Base-by-base conservation (phyloP, 768 basidiomycete genomes). In the Lepiota venenata region DNA sequence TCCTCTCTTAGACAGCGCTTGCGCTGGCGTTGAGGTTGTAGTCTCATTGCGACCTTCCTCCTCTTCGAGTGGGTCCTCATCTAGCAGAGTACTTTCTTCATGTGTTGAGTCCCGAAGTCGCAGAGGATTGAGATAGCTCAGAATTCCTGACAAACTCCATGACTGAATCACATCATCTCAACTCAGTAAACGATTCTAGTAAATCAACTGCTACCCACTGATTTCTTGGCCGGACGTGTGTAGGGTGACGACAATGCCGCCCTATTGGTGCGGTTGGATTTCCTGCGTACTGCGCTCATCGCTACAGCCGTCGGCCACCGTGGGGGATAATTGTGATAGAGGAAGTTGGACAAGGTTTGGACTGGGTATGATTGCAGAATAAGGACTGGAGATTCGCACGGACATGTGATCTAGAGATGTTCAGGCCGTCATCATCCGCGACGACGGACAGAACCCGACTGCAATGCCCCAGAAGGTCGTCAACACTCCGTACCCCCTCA, bases 401-500 rank as follows among this genome's bases (percentile, higher is more conserved):
- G 3, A 7, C 73, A 74, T 70, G 69, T 74, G 56, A 47, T 15
- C 20, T 10, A 36, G 21, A 16, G 21, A 4, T 22, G 36, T 36
- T 47, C 39, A 36, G 50, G 55, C 63, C 64, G 64, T 64, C 67
- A 64, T 66, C 63, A 62, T 65, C 66, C 67, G 62, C 60, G 55
- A 65, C 65, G 58, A 59, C 61, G 58, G 60, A 46, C 39, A 39
- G 32, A 53, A 45, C 50, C 35, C 41, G 22, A 48, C 55, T 50
- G 72, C 68, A 57, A 80, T 81, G 80, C 79, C 82, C 47, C 67
- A 70, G 57, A 79, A 78, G 66, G 66, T 74, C 55, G 69, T 77
- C 51, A 66, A 74, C 64, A 83, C 88, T 38, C 84, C 85, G 21
- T 96, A 84, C 74, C 94, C 94, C 45, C 85, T 96, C 71, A 90